These are phyloP conservation scores for Botryosphaeria dothidea DNA, from an alignment of 2,329 filamentous ascomycete species.

Conservation along the genomic window DNA sequence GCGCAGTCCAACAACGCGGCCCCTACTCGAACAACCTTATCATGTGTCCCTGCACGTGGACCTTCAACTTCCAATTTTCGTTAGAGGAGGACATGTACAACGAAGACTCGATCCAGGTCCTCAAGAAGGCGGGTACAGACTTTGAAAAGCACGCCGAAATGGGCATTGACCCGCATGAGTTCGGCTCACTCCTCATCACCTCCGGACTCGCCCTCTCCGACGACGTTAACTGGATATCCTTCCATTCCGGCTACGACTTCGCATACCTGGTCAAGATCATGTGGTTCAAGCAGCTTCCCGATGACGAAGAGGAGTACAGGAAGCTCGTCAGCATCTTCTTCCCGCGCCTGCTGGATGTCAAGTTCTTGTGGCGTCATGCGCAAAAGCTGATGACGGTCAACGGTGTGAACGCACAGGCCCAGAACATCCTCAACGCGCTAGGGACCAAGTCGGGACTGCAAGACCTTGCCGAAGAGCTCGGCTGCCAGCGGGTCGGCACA, in stretches of 20 bases:
- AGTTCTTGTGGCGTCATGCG: constrained; percentile 93
- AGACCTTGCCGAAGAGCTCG: constrained; percentile 89
- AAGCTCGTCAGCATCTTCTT: constrained; percentile 90
- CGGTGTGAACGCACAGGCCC: constrained; percentile 48
- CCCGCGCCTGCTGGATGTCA: constrained; percentile 91
- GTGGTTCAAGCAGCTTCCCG: constrained; percentile 77
- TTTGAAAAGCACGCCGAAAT: constrained; percentile 81
- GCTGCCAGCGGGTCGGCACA: constrained; percentile 82
- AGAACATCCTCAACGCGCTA: constrained; percentile 78
- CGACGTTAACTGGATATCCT: constrained; percentile 93
- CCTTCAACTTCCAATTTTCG: constrained; percentile 98
- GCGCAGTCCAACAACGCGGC: constrained; percentile 44
- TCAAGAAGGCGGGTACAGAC: constrained; percentile 90
- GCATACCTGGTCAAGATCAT: constrained; percentile 95
- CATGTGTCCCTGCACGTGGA: constrained; percentile 89
- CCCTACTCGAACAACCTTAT: constrained; percentile 54
- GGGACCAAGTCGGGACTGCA: constrained; percentile 91
- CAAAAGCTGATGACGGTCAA: constrained; percentile 60
- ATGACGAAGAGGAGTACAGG: constrained; percentile 88
- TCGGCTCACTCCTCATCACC: constrained; percentile 85
- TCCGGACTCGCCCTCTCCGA: constrained; percentile 88
- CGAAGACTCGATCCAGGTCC: constrained; percentile 87
- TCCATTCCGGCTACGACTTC: constrained; percentile 98
- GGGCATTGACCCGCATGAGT: constrained; percentile 87
- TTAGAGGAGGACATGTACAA: constrained; percentile 97